Evolutionary conservation across 2,329 filamentous ascomycete species (phyloP).

Genomic region (Xylariaceae sp.): DNA sequence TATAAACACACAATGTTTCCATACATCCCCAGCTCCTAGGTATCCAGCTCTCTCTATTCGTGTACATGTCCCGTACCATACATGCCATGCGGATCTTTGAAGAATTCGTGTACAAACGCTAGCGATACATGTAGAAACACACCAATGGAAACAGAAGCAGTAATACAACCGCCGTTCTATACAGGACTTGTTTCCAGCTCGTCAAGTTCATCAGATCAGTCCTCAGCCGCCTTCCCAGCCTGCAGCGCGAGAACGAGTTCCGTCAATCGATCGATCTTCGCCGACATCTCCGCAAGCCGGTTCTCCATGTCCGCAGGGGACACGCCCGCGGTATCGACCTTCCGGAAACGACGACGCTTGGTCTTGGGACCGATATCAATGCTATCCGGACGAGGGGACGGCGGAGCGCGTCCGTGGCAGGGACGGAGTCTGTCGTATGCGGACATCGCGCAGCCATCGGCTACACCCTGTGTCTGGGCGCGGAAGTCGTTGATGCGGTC

Average conservation of each 20-base stretch:
- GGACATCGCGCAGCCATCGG: conserved; percentile 24
- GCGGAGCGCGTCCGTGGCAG: conserved; percentile 23
- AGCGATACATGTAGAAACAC: too few species aligned
- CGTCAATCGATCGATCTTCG: conserved; percentile 56
- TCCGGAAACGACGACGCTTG: conserved; percentile 20
- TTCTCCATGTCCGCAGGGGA: conserved; percentile 42
- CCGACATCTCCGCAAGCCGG: conserved; percentile 49
- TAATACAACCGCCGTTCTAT: neutral
- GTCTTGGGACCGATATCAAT: conserved; percentile 21
- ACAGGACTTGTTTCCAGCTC: too few species aligned
- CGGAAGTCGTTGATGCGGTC: conserved; percentile 47
- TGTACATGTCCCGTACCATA: too few species aligned
- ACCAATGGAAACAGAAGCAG: neutral
- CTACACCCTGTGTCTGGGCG: conserved; percentile 36
- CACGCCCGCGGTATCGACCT: conserved; percentile 34
- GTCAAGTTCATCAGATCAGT: conserved; percentile 1
- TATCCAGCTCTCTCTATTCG: too few species aligned
- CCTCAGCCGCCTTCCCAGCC: conserved; percentile 23
- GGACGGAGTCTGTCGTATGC: conserved; percentile 23
- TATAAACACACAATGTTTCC: too few species aligned
- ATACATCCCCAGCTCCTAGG: too few species aligned
- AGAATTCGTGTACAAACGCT: too few species aligned
- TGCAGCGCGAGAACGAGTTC: conserved; percentile 48
- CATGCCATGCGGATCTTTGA: too few species aligned
- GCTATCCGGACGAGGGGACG: conserved; percentile 25